Conservation (phyloP, 2,329 filamentous ascomycete genomes). For the Lachnellula arida region DNA sequence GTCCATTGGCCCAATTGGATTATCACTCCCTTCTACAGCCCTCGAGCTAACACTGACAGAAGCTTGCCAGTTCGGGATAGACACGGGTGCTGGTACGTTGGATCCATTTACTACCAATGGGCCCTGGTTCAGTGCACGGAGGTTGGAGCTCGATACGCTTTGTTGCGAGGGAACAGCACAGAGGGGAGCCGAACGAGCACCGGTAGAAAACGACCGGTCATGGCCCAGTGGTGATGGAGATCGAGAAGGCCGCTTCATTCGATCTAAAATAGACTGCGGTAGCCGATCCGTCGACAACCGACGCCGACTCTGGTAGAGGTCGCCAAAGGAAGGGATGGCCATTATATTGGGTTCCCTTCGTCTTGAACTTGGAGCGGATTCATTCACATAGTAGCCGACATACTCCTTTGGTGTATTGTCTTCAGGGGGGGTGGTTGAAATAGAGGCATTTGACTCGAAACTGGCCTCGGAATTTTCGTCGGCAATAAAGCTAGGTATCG, state of each 20-base stretch:
- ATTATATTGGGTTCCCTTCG: slow-evolving; percentile 19
- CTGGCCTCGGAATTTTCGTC: slow-evolving; percentile 39
- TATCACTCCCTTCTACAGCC: slow-evolving; percentile 25
- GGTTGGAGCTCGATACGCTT: slow-evolving; percentile 23
- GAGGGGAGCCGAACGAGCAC: slow-evolving; percentile 23
- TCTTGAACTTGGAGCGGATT: slow-evolving; percentile 16
- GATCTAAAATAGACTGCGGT: slow-evolving; percentile 31
- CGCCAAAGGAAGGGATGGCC: slow-evolving; percentile 31
- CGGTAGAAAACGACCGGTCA: slow-evolving; percentile 28
- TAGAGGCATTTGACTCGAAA: slow-evolving; percentile 13
- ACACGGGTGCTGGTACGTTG: slow-evolving; percentile 22
- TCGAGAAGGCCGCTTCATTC: slow-evolving; percentile 29
- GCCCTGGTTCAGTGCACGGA: slow-evolving; percentile 25
- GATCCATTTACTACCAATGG: slow-evolving; percentile 32
- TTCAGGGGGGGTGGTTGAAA: slow-evolving; percentile 23
- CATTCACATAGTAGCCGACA: slow-evolving; percentile 32
- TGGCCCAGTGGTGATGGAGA: slow-evolving; percentile 34
- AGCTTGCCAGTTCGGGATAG: slow-evolving; percentile 26
- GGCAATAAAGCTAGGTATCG: slow-evolving; percentile 52
- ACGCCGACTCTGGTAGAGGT: slow-evolving; percentile 24
- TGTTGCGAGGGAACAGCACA: slow-evolving; percentile 21
- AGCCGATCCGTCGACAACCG: slow-evolving; percentile 32
- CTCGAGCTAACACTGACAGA: slow-evolving; percentile 22
- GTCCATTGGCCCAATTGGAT: slow-evolving; percentile 22
- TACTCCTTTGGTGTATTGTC: slow-evolving; percentile 30